Evolutionary conservation across 192 early-diverging fungal species (phyloP), one percentile per base, ranked within the genome.

Genomic region (Nowakowskiella sp.): DNA sequence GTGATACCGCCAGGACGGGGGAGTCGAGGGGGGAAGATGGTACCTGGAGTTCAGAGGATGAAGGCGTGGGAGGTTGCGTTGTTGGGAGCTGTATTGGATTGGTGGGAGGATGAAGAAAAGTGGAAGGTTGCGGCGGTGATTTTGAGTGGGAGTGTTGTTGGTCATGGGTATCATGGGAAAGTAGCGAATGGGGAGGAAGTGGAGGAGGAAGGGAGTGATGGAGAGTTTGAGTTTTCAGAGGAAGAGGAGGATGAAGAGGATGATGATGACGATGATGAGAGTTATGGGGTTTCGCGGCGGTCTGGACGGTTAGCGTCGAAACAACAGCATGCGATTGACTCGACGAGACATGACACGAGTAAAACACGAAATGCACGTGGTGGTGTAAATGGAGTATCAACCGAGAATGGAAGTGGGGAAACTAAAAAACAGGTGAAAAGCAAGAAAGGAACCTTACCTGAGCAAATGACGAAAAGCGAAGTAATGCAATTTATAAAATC

Each of bases 21-120:
- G 13, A 13, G 13, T 13, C 36, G 36, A 39, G 36, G 36, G 19
- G 36, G 36, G 13, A 13, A 13, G 13, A 19, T 13, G 13, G 36
- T 39, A 39, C 36, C 36, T 39, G 19, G 53, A 74, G 72, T 21
- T 71, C 62, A 51, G 73, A 50, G 31, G 56, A 65, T 39, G 62
- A 53, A 9, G 58, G 52, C 26, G 46, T 55, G 1, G 5, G 33
- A 19, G 3, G 48, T 7, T 6, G 23, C 49, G 26, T 55, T 56
- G 49, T 5, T 6, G 49, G 47, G 9, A 23, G 24, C 6, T 31
- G 43, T 42, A 25, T 28, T 32, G 42, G 5, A 65, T 31, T 44
- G 16, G 43, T 9, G 58, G 55, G 6, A 54, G 49, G 34, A 48
- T 51, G 27, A 43, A 44, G 22, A 22, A 39, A 39, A 39, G 36